These are phyloP conservation scores for Penicillium egyptiacum DNA, from an alignment of 495 filamentous ascomycete genomes.

Conservation along the genomic window DNA sequence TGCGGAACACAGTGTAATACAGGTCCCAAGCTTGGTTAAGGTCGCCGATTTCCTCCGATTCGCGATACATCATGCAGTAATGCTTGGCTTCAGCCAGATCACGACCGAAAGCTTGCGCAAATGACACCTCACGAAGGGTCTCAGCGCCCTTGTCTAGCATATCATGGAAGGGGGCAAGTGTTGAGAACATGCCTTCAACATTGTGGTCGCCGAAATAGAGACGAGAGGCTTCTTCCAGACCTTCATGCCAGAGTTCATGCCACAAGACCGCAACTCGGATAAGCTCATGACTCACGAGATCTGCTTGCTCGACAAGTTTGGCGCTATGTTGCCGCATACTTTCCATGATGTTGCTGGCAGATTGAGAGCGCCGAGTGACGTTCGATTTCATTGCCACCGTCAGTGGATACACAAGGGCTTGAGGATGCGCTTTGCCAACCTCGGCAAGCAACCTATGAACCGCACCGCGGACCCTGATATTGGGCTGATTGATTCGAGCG, in stretches of 20 bases:
- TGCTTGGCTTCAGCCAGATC: constrained; percentile 92
- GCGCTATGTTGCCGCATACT: constrained; percentile 94
- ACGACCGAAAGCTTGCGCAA: constrained; percentile 94
- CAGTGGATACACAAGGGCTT: constrained; percentile 98
- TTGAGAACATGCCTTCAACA: constrained; percentile 94
- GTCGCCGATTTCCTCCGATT: constrained; percentile 84
- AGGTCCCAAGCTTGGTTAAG: constrained; percentile 98
- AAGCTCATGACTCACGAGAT: constrained; percentile 88
- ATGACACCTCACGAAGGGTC: constrained; percentile 92
- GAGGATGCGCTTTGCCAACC: constrained; percentile 89
- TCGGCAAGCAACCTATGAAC: constrained; percentile 90
- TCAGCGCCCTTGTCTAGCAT: constrained; percentile 86
- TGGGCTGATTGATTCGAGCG: constrained; percentile 94
- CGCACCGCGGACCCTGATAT: constrained; percentile 76
- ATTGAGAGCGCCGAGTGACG: constrained; percentile 71
- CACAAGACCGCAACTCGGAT: constrained; percentile 95
- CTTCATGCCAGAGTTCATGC: constrained; percentile 99
- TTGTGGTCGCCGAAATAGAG: constrained; percentile 93
- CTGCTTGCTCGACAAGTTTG: constrained; percentile 92
- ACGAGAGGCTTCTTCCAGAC: constrained; percentile 93
- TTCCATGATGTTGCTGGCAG: constrained; percentile 91
- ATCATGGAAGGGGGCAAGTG: constrained; percentile 85
- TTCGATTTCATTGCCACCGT: constrained; percentile 98
- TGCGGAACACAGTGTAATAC: constrained; percentile 95
- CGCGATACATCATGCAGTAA: constrained; percentile 89